These are phyloP conservation scores for Candida morakotiae DNA, from an alignment of 805 yeast species.

Conservation along the genomic window DNA sequence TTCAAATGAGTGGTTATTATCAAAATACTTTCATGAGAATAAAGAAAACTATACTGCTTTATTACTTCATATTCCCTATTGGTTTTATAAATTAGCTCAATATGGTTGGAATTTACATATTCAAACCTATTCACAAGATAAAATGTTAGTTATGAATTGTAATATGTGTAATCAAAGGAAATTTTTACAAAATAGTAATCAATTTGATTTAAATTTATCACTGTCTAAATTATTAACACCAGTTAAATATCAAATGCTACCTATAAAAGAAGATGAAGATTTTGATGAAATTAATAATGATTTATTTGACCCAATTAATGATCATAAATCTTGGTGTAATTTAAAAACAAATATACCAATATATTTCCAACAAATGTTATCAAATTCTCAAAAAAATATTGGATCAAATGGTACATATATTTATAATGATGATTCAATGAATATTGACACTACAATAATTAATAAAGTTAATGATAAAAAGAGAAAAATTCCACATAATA, in stretches of 20 bases:
- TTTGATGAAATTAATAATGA: conserved; percentile 9
- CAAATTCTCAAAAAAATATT: conserved; percentile 17
- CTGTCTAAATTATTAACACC: conserved; percentile 29
- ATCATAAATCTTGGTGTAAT: conserved; percentile 38
- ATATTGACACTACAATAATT: not conserved
- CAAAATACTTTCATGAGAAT: conserved; percentile 26
- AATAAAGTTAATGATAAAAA: conserved; percentile 8
- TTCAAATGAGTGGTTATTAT: conserved; percentile 31
- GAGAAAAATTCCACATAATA: conserved; percentile 21
- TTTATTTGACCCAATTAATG: conserved; percentile 17
- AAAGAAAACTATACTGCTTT: conserved; percentile 29
- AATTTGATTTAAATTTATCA: conserved; percentile 16
- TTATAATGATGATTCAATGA: conserved; percentile 4
- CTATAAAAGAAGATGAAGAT: conserved; percentile 6
- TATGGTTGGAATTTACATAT: conserved; percentile 35
- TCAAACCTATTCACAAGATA: conserved; percentile 22
- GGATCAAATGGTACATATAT: conserved; percentile 24
- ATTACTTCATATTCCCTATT: conserved; percentile 23
- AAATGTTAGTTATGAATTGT: conserved; percentile 31
- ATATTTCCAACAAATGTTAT: conserved; percentile 22
- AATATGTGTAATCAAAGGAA: conserved; percentile 33
- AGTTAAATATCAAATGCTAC: conserved; percentile 21
- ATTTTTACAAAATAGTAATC: conserved; percentile 18
- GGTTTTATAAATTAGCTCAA: conserved; percentile 33
- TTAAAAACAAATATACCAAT: conserved; percentile 10